A percentile compares a stretch with the other conserved stretches of the same genome.
These are phyloP conservation scores for Phytophthora macrochlamydospora DNA, from an alignment of 352 stramenopile genomes.

Conservation along the genomic window DNA sequence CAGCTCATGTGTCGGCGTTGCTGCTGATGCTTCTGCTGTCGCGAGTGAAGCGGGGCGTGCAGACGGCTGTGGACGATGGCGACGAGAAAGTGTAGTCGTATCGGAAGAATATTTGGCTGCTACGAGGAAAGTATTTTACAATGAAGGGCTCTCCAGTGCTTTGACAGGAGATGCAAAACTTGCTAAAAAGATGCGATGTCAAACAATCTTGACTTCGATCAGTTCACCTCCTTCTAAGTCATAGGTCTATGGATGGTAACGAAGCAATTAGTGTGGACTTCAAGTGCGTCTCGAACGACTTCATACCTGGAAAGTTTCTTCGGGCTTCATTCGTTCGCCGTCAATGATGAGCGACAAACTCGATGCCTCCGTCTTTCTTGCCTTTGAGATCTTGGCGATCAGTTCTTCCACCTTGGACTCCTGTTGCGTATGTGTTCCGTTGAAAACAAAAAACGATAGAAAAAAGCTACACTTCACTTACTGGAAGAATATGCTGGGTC, in stretches of 20 bases:
- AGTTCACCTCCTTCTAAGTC: constrained; percentile 73
- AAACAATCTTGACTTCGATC: constrained; percentile 63
- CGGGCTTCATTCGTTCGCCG: constrained; percentile 49
- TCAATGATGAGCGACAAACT: constrained; percentile 56
- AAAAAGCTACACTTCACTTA: constrained; percentile 20
- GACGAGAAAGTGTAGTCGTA: neutral
- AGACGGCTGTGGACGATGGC: constrained; percentile 2
- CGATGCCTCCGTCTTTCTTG: constrained; percentile 23
- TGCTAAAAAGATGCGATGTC: constrained; percentile 9
- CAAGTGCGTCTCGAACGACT: neutral
- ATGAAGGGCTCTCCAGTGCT: neutral
- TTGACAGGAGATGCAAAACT: constrained; percentile 5
- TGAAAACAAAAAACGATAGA: neutral
- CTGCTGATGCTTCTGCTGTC: constrained; percentile 52
- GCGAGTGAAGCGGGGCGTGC: constrained; percentile 41
- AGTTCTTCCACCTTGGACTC: constrained; percentile 49
- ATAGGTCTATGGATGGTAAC: constrained; percentile 45
- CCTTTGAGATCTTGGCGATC: constrained; percentile 33
- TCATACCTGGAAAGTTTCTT: constrained; percentile 52
- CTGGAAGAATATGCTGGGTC: constrained; percentile 44
- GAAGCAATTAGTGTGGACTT: constrained; percentile 10
- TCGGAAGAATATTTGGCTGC: neutral
- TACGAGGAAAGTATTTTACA: constrained; percentile 25
- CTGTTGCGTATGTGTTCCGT: constrained; percentile 21
- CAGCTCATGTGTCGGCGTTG: constrained; percentile 51